A percentile compares a stretch with the other conserved stretches of the same genome.
Evolutionary conservation across 192 early-diverging fungal genomes (phyloP).

Genomic region (Coemansia sp.): DNA sequence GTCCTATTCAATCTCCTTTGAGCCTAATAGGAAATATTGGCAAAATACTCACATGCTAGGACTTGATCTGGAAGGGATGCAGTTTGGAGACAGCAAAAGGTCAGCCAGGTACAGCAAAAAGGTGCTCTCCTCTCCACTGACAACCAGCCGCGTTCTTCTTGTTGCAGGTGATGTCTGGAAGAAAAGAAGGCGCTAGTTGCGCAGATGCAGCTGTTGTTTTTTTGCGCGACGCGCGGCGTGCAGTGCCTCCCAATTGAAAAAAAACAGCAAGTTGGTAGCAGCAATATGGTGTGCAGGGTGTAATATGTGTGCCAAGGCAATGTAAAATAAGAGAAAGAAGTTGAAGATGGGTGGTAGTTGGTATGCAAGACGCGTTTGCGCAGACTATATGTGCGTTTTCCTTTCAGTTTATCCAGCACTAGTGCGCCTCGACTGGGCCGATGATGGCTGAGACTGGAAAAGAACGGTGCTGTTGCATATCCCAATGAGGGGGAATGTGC

Average conservation of each 20-base stretch:
- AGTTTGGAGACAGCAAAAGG: background rate
- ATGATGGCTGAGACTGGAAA: background rate
- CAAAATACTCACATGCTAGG: background rate
- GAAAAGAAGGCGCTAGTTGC: background rate
- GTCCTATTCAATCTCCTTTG: background rate
- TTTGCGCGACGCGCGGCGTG: background rate
- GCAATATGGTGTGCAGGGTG: background rate
- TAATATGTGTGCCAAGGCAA: background rate
- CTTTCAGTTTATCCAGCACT: background rate
- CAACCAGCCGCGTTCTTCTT: background rate
- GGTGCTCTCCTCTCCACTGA: background rate
- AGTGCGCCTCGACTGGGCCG: background rate
- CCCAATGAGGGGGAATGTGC: background rate
- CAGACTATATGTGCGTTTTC: background rate
- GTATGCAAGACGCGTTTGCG: background rate
- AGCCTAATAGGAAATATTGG: background rate
- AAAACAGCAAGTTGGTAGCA: background rate
- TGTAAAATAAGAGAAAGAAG: background rate
- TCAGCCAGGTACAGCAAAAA: background rate
- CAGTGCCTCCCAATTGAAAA: background rate
- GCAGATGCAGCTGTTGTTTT: background rate
- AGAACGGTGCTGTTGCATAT: background rate
- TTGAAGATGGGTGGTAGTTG: background rate
- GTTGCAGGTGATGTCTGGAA: background rate
- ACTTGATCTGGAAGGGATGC: background rate